Conservation (phyloP, 225 moss, liverwort and hornwort genomes). For the Takakia lepidozioides region DNA sequence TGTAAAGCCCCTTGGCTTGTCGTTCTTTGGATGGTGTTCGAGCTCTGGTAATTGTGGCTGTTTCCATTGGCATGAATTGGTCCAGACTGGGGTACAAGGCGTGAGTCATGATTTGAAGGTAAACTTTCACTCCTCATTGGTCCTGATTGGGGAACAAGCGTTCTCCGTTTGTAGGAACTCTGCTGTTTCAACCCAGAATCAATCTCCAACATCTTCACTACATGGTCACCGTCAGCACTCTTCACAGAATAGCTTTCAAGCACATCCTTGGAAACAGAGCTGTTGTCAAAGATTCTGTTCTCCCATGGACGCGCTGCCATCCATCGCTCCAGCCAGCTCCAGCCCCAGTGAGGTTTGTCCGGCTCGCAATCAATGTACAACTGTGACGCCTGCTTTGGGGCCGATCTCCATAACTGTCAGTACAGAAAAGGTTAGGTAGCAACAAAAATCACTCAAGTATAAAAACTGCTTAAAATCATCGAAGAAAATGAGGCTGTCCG, state of each 20-base stretch:
- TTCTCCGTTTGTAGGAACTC: slow-evolving; percentile 21
- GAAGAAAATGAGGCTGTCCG: too few relatives aligned
- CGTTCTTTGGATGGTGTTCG: slow-evolving; percentile 28
- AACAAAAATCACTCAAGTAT: too few relatives aligned
- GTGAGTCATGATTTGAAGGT: slow-evolving; percentile 10
- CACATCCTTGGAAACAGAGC: slow-evolving; percentile 63
- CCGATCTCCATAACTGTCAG: slow-evolving; percentile 62
- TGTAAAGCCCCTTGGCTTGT: slow-evolving; percentile 30
- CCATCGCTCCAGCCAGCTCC: slow-evolving; percentile 99
- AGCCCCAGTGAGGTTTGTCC: slow-evolving; percentile 98
- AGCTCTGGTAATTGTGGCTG: slow-evolving; percentile 24
- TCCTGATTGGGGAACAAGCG: slow-evolving; percentile 17
- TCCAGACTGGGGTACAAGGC: slow-evolving; percentile 15
- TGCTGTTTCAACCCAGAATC: slow-evolving; percentile 62
- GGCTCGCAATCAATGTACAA: slow-evolving; percentile 97
- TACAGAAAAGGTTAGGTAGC: slow-evolving; percentile 14
- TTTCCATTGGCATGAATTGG: slow-evolving; percentile 11
- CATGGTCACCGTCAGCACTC: slow-evolving; percentile 53
- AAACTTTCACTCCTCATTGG: slow-evolving; percentile 14
- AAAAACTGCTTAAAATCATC: too few relatives aligned
- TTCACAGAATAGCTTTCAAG: slow-evolving; percentile 73
- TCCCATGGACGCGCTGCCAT: slow-evolving; percentile 99
- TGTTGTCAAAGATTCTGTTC: slow-evolving; percentile 76
- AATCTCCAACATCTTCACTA: slow-evolving; percentile 39
- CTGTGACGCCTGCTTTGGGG: slow-evolving; percentile 73